Evolutionary conservation across 805 yeast genomes (phyloP).

Genomic region (Groenewaldozyma tartarivorans): DNA sequence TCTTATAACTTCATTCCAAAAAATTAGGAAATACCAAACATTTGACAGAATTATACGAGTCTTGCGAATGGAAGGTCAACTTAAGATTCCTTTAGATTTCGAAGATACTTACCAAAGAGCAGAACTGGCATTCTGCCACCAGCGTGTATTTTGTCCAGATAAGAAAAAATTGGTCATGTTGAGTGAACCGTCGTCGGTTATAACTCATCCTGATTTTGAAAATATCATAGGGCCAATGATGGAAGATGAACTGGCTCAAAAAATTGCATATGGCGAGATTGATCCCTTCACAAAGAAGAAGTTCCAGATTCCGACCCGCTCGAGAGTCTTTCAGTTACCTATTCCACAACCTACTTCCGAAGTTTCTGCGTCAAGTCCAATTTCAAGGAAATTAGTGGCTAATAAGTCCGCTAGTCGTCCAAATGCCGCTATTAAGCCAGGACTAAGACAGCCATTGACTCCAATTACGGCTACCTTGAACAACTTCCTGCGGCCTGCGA

Average conservation of each 20-base stretch:
- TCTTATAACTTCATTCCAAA: slow-evolving; percentile 57
- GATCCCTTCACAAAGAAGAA: slow-evolving; percentile 52
- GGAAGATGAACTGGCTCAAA: slow-evolving; percentile 39
- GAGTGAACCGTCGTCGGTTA: slow-evolving; percentile 37
- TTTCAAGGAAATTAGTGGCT: background rate
- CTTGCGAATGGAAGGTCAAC: slow-evolving; percentile 50
- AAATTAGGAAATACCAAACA: slow-evolving; percentile 42
- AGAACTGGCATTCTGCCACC: slow-evolving; percentile 68
- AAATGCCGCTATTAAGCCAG: no score
- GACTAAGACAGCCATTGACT: background rate
- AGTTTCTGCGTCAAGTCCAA: background rate
- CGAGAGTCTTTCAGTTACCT: background rate
- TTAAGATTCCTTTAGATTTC: slow-evolving; percentile 46
- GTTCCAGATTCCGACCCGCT: slow-evolving; percentile 22
- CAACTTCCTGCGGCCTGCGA: background rate
- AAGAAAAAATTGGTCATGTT: slow-evolving; percentile 43
- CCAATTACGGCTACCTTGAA: background rate
- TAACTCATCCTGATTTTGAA: slow-evolving; percentile 15
- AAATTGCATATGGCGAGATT: slow-evolving; percentile 54
- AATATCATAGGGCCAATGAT: slow-evolving; percentile 26
- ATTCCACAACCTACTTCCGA: no score
- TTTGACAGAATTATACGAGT: slow-evolving; percentile 39
- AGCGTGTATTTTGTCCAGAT: slow-evolving; percentile 73
- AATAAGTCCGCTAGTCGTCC: background rate
- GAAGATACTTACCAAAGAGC: slow-evolving; percentile 57